These are phyloP conservation scores for Lepidium aucheri DNA, from an alignment of 345 rosid genomes.

Conservation along the genomic window DNA sequence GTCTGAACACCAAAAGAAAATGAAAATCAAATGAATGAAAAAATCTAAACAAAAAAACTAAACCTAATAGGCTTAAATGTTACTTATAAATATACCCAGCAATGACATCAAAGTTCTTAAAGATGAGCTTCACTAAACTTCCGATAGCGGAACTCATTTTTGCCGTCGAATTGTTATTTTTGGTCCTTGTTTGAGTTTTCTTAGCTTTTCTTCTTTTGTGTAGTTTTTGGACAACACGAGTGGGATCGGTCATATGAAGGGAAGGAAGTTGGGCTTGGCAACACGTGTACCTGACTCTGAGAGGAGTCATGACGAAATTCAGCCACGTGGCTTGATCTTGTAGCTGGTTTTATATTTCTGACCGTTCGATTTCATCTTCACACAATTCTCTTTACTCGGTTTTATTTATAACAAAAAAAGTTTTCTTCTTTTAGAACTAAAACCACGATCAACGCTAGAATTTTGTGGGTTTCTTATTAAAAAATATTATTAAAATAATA, in stretches of 20 bases:
- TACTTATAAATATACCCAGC: constrained; percentile 39
- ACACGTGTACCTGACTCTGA: constrained; percentile 24
- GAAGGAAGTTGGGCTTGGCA: constrained; percentile 5
- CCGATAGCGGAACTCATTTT: constrained; percentile 35
- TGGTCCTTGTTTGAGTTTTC: not conserved
- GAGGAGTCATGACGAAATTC: constrained; percentile 6
- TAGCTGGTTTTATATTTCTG: not conserved
- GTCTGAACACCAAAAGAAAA: constrained; percentile 35
- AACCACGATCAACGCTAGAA: too few species aligned
- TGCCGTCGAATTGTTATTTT: not conserved
- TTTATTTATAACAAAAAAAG: not conserved
- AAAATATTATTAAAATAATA: too few species aligned
- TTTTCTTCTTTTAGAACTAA: too few species aligned
- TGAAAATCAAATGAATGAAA: not conserved
- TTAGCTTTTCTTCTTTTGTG: not conserved
- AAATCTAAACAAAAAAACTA: not conserved
- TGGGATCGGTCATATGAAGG: not conserved
- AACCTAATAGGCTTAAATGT: not conserved
- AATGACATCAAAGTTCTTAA: constrained; percentile 70
- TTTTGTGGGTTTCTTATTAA: too few species aligned
- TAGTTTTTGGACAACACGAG: not conserved
- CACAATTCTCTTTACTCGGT: not conserved
- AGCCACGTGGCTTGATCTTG: constrained; percentile 19
- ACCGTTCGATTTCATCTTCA: constrained; percentile 21
- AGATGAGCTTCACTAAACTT: constrained; percentile 54